A percentile compares a stretch with the other conserved stretches of the same genome.
These are phyloP conservation scores for Podospora tetraspora DNA, from an alignment of 495 filamentous ascomycete species.

Conservation along the genomic window DNA sequence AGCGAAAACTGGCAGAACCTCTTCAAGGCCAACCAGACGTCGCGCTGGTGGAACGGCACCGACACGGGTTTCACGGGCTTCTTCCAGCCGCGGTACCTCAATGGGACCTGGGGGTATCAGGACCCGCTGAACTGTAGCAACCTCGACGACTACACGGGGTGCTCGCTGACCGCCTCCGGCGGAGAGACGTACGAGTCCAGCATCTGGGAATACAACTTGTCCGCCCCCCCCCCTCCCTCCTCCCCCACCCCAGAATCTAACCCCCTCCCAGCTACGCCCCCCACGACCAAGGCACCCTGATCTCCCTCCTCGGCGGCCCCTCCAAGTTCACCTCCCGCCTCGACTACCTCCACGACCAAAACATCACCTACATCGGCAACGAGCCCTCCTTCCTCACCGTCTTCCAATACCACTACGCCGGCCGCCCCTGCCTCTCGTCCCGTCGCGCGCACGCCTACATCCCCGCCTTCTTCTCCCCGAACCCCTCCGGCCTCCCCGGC, in stretches of 20 bases:
- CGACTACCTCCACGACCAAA: slow-evolving; percentile 58
- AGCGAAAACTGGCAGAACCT: slow-evolving; percentile 65
- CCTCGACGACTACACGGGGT: slow-evolving; percentile 46
- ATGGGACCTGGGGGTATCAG: slow-evolving; percentile 63
- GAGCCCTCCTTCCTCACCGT: slow-evolving; percentile 67
- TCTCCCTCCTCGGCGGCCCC: slow-evolving; percentile 56
- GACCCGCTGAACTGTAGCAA: slow-evolving; percentile 63
- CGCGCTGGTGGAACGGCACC: slow-evolving; percentile 50
- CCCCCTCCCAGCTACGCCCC: slow-evolving; percentile 50
- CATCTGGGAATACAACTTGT: slow-evolving; percentile 67
- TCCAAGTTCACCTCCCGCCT: slow-evolving; percentile 56
- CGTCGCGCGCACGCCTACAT: slow-evolving; percentile 61
- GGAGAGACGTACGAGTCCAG: slow-evolving; percentile 67
- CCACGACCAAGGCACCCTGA: slow-evolving; percentile 61
- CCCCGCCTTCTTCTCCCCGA: slow-evolving; percentile 57
- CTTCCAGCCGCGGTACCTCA: slow-evolving; percentile 61
- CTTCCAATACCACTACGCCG: slow-evolving; percentile 68
- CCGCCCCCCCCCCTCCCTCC: slow-evolving; percentile 28
- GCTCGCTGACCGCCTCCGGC: slow-evolving; percentile 57
- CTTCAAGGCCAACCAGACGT: slow-evolving; percentile 58
- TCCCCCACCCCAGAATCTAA: neutral
- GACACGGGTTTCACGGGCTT: slow-evolving; percentile 63
- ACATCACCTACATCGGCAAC: slow-evolving; percentile 67
- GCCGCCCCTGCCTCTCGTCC: slow-evolving; percentile 59
- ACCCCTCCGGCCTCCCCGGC: slow-evolving; percentile 57